Percentiles rank a stretch among this genome's conserved stretches.
Evolutionary conservation across 441 rosid genomes (phyloP).

Genomic region (Isatis lusitanica): DNA sequence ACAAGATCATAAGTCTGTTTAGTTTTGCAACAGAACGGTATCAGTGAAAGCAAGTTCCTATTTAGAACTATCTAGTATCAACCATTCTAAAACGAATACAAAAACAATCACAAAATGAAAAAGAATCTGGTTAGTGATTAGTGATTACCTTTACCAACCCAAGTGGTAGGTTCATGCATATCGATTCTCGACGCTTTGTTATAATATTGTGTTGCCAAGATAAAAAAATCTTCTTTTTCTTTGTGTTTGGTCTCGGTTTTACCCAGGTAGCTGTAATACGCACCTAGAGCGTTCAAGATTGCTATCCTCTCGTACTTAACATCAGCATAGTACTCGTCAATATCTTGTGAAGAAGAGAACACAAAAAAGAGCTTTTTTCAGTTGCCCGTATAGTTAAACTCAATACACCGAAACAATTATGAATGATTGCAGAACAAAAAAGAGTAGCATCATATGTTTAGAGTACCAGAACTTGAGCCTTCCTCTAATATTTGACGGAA

Average conservation of each 20-base stretch:
- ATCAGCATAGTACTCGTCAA: constrained; percentile 96
- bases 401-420: not conserved
- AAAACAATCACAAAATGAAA: not conserved
- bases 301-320: constrained; percentile 97
- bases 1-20: constrained; percentile 13
- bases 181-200: constrained; percentile 95
- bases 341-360: constrained; percentile 50
- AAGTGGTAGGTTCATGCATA: constrained; percentile 98
- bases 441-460: not conserved
- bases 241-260: constrained; percentile 84
- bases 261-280: constrained; percentile 90
- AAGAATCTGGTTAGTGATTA: constrained; percentile 18
- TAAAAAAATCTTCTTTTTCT: constrained; percentile 92
- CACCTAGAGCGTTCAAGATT: constrained; percentile 91
- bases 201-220: constrained; percentile 82
- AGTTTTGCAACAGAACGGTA: not conserved
- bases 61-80: not conserved
- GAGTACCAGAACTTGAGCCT: constrained; percentile 93
- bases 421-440: not conserved
- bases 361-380: not conserved
- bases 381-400: not conserved
- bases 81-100: not conserved
- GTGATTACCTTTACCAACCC: constrained; percentile 94
- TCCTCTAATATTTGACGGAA: constrained; percentile 95
- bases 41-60: not conserved